A percentile compares a stretch with the other conserved stretches of the same genome.
These are phyloP conservation scores for Eucalyptus sp. DNA, from an alignment of 345 rosid species.

Conservation along the genomic window DNA sequence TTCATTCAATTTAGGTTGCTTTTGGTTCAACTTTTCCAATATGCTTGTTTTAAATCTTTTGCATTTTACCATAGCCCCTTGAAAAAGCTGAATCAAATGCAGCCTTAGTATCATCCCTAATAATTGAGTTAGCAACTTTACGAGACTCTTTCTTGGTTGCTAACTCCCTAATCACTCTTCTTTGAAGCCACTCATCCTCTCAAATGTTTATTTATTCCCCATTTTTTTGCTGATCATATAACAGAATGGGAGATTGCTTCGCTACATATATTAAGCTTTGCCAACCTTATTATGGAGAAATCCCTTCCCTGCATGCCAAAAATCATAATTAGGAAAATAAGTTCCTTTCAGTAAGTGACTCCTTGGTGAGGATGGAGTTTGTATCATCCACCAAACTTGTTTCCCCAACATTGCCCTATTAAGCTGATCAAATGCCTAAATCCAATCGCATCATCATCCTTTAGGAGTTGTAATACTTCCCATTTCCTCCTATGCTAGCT, in stretches of 20 bases:
- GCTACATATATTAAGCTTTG: too few species aligned
- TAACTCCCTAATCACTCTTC: not conserved
- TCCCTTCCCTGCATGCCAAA: fast-evolving
- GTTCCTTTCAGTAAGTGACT: not conserved
- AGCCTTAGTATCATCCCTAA: not conserved
- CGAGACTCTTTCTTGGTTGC: not conserved
- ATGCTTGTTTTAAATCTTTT: too few species aligned
- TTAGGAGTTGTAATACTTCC: not conserved
- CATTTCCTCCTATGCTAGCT: not conserved
- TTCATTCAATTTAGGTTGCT: not conserved
- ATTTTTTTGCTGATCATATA: not conserved
- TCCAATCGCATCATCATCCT: not conserved
- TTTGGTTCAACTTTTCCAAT: too few species aligned
- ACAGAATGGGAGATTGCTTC: not conserved
- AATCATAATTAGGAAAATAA: not conserved
- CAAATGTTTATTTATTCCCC: not conserved
- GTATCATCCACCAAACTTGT: not conserved
- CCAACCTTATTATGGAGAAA: not conserved
- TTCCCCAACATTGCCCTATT: not conserved
- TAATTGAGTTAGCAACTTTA: not conserved
- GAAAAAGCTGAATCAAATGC: too few species aligned
- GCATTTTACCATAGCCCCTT: fast-evolving
- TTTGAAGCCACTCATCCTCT: not conserved
- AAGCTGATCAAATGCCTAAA: not conserved
- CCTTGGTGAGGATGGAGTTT: not conserved